Conservation (phyloP, 768 basidiomycete species). For the Hygrophoropsis aurantiaca region DNA sequence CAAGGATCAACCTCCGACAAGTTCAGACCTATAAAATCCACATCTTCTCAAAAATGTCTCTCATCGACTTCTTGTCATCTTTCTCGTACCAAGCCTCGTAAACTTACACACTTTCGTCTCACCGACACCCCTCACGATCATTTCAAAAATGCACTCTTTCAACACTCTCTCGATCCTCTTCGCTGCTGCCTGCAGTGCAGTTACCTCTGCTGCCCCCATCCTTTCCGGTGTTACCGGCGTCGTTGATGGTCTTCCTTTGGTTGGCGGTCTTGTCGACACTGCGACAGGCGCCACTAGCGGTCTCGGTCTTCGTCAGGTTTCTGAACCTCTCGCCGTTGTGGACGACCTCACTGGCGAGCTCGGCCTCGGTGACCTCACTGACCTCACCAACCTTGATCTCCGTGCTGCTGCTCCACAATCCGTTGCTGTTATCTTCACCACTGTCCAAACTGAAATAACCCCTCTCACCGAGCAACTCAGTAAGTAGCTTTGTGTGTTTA, state of each 20-base stretch:
- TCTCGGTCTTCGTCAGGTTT: neutral
- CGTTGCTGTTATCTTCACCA: conserved; percentile 28
- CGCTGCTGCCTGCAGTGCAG: conserved; percentile 27
- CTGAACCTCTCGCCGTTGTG: conserved; percentile 1
- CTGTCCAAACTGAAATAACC: conserved; percentile 12
- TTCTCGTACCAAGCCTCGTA: conserved; percentile 5
- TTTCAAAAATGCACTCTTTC: conserved; percentile 39
- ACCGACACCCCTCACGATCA: conserved; percentile 26
- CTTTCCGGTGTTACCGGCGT: neutral
- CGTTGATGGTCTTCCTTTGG: neutral
- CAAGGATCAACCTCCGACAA: neutral
- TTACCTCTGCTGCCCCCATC: conserved; percentile 24
- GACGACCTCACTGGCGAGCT: conserved; percentile 4
- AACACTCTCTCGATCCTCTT: conserved; percentile 20
- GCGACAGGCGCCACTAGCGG: neutral
- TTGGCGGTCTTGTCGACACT: conserved; percentile 1
- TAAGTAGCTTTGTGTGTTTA: conserved; percentile 20
- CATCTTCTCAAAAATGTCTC: conserved; percentile 1
- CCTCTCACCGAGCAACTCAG: conserved; percentile 21
- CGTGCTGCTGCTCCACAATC: conserved; percentile 7
- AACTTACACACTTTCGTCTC: conserved; percentile 18
- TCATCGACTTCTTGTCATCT: conserved; percentile 19
- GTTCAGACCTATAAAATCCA: conserved; percentile 16
- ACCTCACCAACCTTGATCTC: neutral
- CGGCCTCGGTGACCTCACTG: neutral